Conservation (phyloP, 2,329 filamentous ascomycete genomes). For the Apiospora pterosperma region DNA sequence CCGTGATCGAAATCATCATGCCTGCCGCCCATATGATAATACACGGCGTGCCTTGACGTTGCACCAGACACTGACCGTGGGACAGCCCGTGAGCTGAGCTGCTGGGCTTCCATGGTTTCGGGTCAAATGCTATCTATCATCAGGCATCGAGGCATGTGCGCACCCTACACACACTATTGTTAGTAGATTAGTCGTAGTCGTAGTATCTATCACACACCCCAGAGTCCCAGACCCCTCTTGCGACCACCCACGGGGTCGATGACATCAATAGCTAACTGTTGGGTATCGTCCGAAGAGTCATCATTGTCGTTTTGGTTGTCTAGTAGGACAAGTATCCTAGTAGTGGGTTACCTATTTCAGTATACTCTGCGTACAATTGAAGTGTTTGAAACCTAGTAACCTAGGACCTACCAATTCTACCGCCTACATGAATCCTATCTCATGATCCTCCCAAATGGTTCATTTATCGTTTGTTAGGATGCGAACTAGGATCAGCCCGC, state of each 20-base stretch:
- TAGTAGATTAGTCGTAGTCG: too few species aligned
- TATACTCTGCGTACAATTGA: not conserved
- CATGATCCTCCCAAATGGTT: not conserved
- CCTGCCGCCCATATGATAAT: not conserved
- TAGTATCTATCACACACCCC: not conserved
- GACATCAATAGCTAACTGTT: conserved; percentile 1
- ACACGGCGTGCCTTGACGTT: not conserved
- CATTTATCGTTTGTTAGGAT: not conserved
- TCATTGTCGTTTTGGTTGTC: not conserved
- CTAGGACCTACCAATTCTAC: not conserved
- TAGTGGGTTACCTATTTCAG: not conserved
- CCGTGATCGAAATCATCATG: not conserved
- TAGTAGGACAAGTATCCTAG: not conserved
- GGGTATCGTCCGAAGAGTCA: not conserved
- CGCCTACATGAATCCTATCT: not conserved
- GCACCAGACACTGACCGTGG: not conserved
- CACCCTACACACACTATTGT: not conserved
- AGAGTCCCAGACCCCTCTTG: not conserved
- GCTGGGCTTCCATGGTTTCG: not conserved
- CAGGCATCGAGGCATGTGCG: not conserved
- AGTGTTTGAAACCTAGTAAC: not conserved
- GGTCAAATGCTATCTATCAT: not conserved
- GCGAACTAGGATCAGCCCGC: not conserved
- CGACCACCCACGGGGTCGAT: not conserved
- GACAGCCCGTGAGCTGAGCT: not conserved